Base-by-base conservation (phyloP, 306 rosid species). In the Glycine soja region DNA sequence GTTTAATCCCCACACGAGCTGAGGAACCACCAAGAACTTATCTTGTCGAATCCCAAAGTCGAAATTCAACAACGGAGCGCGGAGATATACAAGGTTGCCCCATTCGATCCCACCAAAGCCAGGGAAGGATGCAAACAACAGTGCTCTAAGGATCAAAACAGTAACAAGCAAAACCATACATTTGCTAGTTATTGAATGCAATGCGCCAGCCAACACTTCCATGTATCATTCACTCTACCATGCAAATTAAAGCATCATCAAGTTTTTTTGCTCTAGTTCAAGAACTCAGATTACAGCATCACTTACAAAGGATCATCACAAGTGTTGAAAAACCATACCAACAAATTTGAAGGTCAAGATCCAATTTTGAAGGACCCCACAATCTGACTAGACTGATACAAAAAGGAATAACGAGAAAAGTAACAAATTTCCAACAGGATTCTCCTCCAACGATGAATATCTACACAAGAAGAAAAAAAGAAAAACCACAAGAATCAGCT, bases 1-100 rank as follows among this genome's bases (percentile, higher is more conserved):
- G 88, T 95, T 95, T 51, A 95, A 71, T 38, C 99, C 99, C 97
- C 99, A 92, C 9, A 93, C 91, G 50, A 95, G 90, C 75, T 95
- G 98, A 64, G 99, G 99, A 82, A 87, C 92, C 75, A 68, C 93
- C 83, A 95, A 82, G 81, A 91, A 93, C 85, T 89, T 95, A 40
- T 90, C 92, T 6, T 77, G 83, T 16, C 91, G 69, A 57, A 87
- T 83, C 54, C 87, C 88, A 11, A 42, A 58, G 14, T 75, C 82
- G n/a, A 84, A 74, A 72, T 54, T 67, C 8, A 48, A 24, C 46
- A 78, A 54, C 9, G 86, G 73, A 74, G 92, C 81, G 4, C 74
- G 80, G 53, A 86, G 32, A 74, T 81, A 78, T 3, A 83, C 86
- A 76, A 88, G 70, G 73, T 77, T 81, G 66, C 79, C 83, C 88